Conservation (phyloP, 108 stramenopile species). For the Cyclostephanos tholiformis region DNA sequence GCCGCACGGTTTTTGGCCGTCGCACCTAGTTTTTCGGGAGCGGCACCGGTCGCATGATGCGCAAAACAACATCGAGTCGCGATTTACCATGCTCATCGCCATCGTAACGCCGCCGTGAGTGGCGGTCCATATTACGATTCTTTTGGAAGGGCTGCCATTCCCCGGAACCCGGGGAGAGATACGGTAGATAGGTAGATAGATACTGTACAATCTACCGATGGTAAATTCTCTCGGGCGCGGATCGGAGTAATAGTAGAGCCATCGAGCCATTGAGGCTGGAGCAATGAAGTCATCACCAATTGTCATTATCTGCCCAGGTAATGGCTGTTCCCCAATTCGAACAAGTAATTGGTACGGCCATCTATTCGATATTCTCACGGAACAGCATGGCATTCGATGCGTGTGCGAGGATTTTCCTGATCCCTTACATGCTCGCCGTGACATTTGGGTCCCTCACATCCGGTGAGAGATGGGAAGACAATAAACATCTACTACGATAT, state of each 20-base stretch:
- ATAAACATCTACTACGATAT: too few relatives aligned
- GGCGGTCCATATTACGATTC: too few relatives aligned
- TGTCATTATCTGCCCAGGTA: constrained; percentile 74
- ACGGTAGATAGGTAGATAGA: too few relatives aligned
- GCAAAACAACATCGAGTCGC: constrained; percentile 49
- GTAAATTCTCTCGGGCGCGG: too few relatives aligned
- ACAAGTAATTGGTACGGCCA: constrained; percentile 70
- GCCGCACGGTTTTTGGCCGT: constrained; percentile 74
- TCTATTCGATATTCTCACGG: constrained; percentile 43
- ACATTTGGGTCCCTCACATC: constrained; percentile 69
- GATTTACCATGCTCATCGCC: too few relatives aligned
- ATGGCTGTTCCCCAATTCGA: constrained; percentile 64
- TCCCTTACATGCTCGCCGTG: constrained; percentile 63
- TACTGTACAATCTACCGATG: too few relatives aligned
- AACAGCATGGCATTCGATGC: constrained; percentile 40
- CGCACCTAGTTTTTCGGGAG: constrained; percentile 83
- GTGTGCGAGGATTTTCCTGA: constrained; percentile 70
- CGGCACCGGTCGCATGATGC: constrained; percentile 86
- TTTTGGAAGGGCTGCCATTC: too few relatives aligned
- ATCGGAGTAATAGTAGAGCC: too few relatives aligned
- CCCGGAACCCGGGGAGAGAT: too few relatives aligned
- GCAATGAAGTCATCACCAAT: constrained; percentile 26
- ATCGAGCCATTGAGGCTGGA: background rate
- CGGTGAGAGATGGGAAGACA: constrained; percentile 43
- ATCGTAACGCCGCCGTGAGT: too few relatives aligned